phyloP scores from a whole-genome alignment of 2,329 filamentous ascomycete genomes.

The Ascochyta lentis region DNA sequence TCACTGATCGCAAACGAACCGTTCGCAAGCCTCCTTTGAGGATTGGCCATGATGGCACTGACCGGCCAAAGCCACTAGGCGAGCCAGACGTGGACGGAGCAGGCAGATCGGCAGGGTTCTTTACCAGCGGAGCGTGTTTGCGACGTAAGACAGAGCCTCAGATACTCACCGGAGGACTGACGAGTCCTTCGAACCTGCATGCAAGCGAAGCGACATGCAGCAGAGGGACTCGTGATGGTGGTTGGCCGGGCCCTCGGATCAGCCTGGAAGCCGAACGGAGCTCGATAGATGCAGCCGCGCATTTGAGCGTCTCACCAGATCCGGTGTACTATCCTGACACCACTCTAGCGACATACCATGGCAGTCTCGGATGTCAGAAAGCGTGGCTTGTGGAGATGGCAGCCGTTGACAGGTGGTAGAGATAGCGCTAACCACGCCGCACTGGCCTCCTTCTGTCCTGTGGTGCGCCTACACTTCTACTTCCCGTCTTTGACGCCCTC shows the following conservation, averaged over 20 bases:
- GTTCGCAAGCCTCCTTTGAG: constrained; percentile 22
- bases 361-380: not conserved
- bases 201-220: constrained; percentile 19
- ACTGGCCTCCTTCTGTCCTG: constrained; percentile 1
- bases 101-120: constrained; percentile 21
- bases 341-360: constrained; percentile 2
- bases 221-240: constrained; percentile 18
- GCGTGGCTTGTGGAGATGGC: constrained; percentile 1
- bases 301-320: constrained; percentile 13
- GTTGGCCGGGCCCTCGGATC: constrained; percentile 7
- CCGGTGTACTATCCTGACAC: constrained; percentile 7
- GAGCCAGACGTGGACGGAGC: constrained; percentile 10
- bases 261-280: constrained; percentile 12
- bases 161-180: constrained; percentile 25
- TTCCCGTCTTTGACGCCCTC: constrained; percentile 9
- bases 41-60: constrained; percentile 20
- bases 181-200: constrained; percentile 14
- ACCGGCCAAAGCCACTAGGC: constrained; percentile 34
- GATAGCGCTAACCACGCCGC: not conserved
- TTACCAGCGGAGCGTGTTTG: constrained; percentile 3
- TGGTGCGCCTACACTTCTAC: not conserved
- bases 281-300: constrained; percentile 1
- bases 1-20: constrained; percentile 22
- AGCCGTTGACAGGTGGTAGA: constrained; percentile 5
- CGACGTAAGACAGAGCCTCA: constrained; percentile 19